Percentiles rank a stretch among this genome's conserved stretches.
Evolutionary conservation across 306 rosid species (phyloP).

Genomic region (Spatholobus suberectus): DNA sequence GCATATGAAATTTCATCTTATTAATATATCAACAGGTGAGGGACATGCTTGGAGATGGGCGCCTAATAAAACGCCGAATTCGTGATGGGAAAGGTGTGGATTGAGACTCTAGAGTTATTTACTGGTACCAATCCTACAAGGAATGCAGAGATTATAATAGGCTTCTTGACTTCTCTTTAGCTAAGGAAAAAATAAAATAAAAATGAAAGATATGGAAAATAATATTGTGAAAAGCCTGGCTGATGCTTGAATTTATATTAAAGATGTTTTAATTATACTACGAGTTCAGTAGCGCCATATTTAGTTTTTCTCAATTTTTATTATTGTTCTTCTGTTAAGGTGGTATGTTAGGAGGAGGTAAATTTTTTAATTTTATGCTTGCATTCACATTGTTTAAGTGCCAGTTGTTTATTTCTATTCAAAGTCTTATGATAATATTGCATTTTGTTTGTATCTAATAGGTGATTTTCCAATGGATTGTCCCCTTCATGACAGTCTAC

Average conservation of each 20-base stretch:
- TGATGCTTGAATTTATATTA: conserved; percentile 15
- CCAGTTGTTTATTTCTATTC: conserved; percentile 18
- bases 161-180: conserved; percentile 27
- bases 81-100: conserved; percentile 86
- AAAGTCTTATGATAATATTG: conserved; percentile 32
- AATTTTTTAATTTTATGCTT: neutral
- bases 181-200: neutral
- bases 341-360: conserved; percentile 2
- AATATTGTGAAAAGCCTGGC: conserved; percentile 11
- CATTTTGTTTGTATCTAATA: conserved; percentile 49
- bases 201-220: conserved; percentile 32
- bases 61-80: conserved; percentile 87
- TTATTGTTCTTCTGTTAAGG: neutral
- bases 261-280: conserved; percentile 7
- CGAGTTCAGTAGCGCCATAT: conserved; percentile 3
- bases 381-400: conserved; percentile 4
- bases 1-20: conserved; percentile 36
- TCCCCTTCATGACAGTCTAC: conserved; percentile 97
- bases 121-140: conserved; percentile 15
- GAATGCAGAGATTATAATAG: conserved; percentile 12
- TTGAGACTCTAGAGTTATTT: conserved; percentile 32
- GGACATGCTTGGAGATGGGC: conserved; percentile 99
- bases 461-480: conserved; percentile 99
- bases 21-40: conserved; percentile 70
- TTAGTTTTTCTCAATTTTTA: neutral